Evolutionary conservation across 192 early-diverging fungal genomes (phyloP).

Genomic region (Backusella luteola): DNA sequence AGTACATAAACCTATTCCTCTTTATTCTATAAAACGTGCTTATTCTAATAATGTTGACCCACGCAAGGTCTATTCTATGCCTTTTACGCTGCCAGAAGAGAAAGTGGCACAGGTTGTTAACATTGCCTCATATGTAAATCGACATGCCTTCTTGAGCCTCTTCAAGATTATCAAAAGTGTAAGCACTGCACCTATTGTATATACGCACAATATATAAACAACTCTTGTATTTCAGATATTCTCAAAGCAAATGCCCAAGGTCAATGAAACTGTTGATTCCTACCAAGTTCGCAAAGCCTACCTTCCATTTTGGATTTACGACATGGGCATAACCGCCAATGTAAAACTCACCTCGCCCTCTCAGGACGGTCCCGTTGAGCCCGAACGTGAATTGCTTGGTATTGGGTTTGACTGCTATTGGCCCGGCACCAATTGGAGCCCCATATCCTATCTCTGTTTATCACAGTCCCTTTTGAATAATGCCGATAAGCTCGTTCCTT

Average conservation of each 20-base stretch:
- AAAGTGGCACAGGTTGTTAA: conserved; percentile 20
- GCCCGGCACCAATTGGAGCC: conserved; percentile 29
- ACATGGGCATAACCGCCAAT: conserved; percentile 21
- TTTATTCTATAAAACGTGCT: background rate
- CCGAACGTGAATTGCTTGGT: background rate
- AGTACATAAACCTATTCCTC: background rate
- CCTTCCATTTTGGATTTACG: conserved; percentile 35
- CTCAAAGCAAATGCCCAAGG: conserved; percentile 16
- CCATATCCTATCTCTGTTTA: conserved; percentile 31
- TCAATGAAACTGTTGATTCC: conserved; percentile 16
- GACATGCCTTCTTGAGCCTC: conserved; percentile 20
- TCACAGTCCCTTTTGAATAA: conserved; percentile 8
- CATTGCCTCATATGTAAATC: conserved; percentile 22
- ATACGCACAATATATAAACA: background rate
- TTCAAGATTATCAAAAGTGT: conserved; percentile 36
- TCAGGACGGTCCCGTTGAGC: background rate
- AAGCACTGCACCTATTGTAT: background rate
- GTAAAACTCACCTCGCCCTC: background rate
- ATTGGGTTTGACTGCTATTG: conserved; percentile 33
- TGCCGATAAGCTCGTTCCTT: conserved; percentile 14
- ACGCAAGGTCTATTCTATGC: conserved; percentile 33
- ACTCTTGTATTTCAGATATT: conserved; percentile 9
- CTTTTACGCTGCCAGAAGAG: conserved; percentile 30
- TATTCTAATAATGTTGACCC: background rate
- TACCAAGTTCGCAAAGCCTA: conserved; percentile 29